phyloP scores from a whole-genome alignment of 1,139 yeast genomes.

The Zygosaccharomyces pseudobailii region DNA sequence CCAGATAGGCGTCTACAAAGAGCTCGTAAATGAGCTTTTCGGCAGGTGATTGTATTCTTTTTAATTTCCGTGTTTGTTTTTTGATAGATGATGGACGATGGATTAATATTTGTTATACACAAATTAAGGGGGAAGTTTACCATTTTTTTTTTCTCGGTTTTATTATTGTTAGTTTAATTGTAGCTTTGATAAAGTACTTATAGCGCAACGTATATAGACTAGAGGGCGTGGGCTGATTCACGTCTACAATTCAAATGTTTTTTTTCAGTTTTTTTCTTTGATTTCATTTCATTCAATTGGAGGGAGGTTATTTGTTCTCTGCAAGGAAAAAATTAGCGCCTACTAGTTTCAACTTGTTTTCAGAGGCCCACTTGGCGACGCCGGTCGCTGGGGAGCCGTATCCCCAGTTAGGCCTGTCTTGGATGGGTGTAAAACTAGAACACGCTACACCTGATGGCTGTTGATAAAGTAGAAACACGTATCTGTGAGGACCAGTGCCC shows the following conservation, averaged over 20 bases:
- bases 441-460: slow-evolving; percentile 41
- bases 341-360: slow-evolving; percentile 59
- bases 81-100: background rate
- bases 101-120: background rate
- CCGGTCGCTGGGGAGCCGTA: slow-evolving; percentile 73
- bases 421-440: slow-evolving; percentile 17
- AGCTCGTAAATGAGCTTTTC: slow-evolving; percentile 28
- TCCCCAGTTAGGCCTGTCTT: slow-evolving; percentile 80
- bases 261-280: background rate
- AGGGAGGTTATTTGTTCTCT: slow-evolving; percentile 41
- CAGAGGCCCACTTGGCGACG: slow-evolving; percentile 65
- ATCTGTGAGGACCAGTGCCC: slow-evolving; percentile 77
- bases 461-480: slow-evolving; percentile 68
- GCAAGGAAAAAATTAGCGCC: slow-evolving; percentile 81
- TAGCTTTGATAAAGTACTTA: slow-evolving; percentile 3
- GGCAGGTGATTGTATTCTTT: slow-evolving; percentile 2
- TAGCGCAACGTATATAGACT: background rate
- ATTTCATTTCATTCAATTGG: background rate
- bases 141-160: background rate
- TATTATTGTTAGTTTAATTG: slow-evolving; percentile 1
- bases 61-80: background rate
- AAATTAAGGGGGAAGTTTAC: background rate
- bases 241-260: background rate
- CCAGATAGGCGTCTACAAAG: slow-evolving; percentile 37
- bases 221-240: background rate